Conservation (phyloP, 805 yeast species). For the Saturnispora ahearnii region DNA sequence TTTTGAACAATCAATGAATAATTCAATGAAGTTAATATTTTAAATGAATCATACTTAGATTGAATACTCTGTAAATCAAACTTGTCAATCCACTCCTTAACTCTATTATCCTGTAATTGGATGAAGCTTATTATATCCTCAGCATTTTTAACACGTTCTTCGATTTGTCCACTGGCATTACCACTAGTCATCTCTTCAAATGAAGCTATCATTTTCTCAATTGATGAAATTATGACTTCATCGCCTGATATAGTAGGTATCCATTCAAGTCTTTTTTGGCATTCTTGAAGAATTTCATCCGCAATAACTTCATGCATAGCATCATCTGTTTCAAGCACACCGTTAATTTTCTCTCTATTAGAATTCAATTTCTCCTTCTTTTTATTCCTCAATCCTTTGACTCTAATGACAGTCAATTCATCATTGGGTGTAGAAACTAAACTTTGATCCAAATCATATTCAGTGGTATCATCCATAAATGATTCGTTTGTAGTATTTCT, state of each 20-base stretch:
- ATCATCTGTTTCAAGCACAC: neutral
- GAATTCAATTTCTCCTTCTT: slow-evolving; percentile 22
- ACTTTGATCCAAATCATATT: neutral
- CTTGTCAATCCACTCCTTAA: slow-evolving; percentile 16
- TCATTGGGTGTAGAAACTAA: slow-evolving; percentile 16
- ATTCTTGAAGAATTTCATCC: slow-evolving; percentile 5
- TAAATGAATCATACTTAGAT: slow-evolving; percentile 30
- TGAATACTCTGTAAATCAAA: slow-evolving; percentile 15
- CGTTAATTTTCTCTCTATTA: neutral
- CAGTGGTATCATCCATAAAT: slow-evolving; percentile 2
- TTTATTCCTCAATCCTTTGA: slow-evolving; percentile 61
- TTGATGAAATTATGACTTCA: neutral
- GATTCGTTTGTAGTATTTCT: neutral
- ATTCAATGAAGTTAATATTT: slow-evolving; percentile 19
- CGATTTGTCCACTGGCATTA: neutral
- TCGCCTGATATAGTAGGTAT: slow-evolving; percentile 1
- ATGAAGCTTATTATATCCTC: neutral
- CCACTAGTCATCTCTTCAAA: neutral
- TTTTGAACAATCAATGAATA: slow-evolving; percentile 22
- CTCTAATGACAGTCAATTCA: slow-evolving; percentile 53
- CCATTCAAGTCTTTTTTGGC: slow-evolving; percentile 8
- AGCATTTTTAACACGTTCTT: neutral
- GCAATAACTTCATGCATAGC: slow-evolving; percentile 13
- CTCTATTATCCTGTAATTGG: slow-evolving; percentile 11
- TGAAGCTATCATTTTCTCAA: neutral